These are phyloP conservation scores for Cnidoscolus chayamansa DNA, from an alignment of 441 rosid species.

Conservation along the genomic window DNA sequence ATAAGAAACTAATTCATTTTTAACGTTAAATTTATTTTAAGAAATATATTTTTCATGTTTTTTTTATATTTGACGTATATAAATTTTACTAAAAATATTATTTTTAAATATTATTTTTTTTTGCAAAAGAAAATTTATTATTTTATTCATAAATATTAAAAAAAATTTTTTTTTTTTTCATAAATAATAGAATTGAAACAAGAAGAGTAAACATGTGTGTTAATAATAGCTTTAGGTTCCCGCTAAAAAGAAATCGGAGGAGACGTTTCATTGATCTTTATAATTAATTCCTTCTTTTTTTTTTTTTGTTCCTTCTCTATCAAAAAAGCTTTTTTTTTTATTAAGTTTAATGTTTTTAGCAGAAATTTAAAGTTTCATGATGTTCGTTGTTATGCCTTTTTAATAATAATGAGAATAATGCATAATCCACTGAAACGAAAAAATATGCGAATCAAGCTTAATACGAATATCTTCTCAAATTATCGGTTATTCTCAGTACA, in stretches of 20 bases:
- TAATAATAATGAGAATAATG: background rate
- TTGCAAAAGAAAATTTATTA: too few relatives aligned
- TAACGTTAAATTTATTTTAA: too few relatives aligned
- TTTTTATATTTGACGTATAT: too few relatives aligned
- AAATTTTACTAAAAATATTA: too few relatives aligned
- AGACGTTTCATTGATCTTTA: too few relatives aligned
- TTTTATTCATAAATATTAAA: too few relatives aligned
- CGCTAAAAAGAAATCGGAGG: background rate
- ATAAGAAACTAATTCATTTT: too few relatives aligned
- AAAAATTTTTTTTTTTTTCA: too few relatives aligned
- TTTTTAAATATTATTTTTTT: too few relatives aligned
- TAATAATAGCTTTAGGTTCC: slow-evolving; percentile 16
- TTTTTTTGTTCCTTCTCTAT: background rate
- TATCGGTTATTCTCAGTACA: background rate
- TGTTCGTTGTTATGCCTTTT: background rate
- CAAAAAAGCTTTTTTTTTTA: too few relatives aligned
- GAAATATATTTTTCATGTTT: too few relatives aligned
- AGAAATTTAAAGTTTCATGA: background rate
- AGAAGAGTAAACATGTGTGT: background rate
- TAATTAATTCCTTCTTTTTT: background rate
- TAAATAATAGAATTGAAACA: too few relatives aligned
- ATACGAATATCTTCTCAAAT: background rate
- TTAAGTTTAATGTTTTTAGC: background rate
- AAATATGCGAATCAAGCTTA: background rate
- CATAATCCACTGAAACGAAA: background rate